Evolutionary conservation across 2,329 filamentous ascomycete genomes (phyloP), one percentile per base, ranked within the genome.

Genomic region (Exophiala aquamarina): DNA sequence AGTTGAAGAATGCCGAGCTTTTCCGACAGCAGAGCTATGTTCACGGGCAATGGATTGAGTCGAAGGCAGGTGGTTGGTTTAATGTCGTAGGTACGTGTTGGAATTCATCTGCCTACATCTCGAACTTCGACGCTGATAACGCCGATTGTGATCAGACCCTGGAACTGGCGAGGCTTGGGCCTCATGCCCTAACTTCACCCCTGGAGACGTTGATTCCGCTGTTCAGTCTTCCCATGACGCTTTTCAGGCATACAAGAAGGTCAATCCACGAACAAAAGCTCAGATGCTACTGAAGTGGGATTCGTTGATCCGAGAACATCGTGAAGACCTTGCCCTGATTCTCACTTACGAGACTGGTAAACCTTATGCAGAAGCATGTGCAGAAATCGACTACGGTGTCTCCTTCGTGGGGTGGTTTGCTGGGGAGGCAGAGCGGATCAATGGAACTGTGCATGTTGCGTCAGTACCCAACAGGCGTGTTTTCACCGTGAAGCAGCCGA

Each of bases 401-500:
- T 67, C 70, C 0, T 81, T 82, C 57, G 69, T 72, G 2, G 75
- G 75, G 66, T 83, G 79, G 78, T 82, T 82, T 52, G 66, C 74
- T 0, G 81, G 79, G 3, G 81, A 84, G 58, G 80, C 79, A 59
- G 71, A 83, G 64, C 71, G 81, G 23, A 75, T 84, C n/a, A 73
- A 77, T 18, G 86, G 86, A 10, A 45, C 44, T 0, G 75, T 84
- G 3, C 77, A 80, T 35, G 72, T 74, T 0, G 76, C 83, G 0
- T 71, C 84, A 0, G 67, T 78, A 0, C 78, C 85, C 0, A 79
- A 81, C 21, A 72, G 86, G 3, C 73, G 85, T 8, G 74, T 83
- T 3, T 78, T 90, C 47, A 86, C 82, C 0, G 77, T 89, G 56
- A 91, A 90, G 69, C 84, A 87, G 64, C 84, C 84, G 0, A 75